These are phyloP conservation scores for Penicillium hesseltinei DNA, from an alignment of 2,329 filamentous ascomycete species.

Conservation along the genomic window DNA sequence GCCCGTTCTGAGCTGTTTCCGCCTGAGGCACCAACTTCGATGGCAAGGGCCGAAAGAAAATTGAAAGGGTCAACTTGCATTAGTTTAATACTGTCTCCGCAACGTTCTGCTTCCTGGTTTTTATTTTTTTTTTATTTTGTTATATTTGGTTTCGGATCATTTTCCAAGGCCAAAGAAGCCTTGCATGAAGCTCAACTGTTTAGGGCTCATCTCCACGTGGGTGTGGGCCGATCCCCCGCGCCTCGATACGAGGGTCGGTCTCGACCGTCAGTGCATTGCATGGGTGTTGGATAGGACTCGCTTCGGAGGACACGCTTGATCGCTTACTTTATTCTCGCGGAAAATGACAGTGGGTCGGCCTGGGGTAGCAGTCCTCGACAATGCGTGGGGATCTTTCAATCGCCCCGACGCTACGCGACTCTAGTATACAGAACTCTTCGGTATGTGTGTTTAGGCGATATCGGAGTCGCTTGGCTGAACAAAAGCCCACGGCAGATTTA, in stretches of 20 bases:
- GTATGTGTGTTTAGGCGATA: background rate
- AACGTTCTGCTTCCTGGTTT: background rate
- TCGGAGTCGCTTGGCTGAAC: background rate
- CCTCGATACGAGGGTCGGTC: background rate
- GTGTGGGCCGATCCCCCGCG: background rate
- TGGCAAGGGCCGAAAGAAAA: background rate
- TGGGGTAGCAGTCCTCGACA: background rate
- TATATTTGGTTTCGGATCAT: background rate
- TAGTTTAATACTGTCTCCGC: background rate
- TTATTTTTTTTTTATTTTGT: background rate
- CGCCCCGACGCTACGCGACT: background rate
- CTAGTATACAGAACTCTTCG: background rate
- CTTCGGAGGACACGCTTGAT: background rate
- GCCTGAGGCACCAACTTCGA: background rate
- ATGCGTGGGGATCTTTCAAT: background rate
- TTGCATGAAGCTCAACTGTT: background rate
- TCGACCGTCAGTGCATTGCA: background rate
- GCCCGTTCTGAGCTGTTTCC: background rate
- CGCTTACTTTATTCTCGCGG: background rate
- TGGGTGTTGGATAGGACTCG: background rate
- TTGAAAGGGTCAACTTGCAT: background rate
- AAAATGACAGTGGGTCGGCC: background rate
- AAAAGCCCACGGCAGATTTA: background rate
- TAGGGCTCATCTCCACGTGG: background rate
- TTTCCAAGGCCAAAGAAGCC: background rate